Conservation (phyloP, 768 basidiomycete species). For the Collybiopsis confluens region DNA sequence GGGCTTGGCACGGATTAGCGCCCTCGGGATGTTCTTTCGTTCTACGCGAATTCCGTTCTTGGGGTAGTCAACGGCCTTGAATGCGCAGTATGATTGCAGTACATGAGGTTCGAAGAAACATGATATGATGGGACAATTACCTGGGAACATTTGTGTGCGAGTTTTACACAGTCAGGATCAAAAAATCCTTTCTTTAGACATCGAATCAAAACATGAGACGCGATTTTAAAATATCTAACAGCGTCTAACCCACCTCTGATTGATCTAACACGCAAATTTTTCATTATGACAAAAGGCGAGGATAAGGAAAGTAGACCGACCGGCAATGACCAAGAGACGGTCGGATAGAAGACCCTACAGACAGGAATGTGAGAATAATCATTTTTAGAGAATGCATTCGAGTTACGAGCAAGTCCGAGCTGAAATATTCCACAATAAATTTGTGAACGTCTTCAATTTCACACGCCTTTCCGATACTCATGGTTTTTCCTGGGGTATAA, state of each 20-base stretch:
- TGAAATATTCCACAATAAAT: conserved; percentile 80
- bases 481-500: conserved; percentile 38
- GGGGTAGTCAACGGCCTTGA: conserved; percentile 74
- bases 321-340: conserved; percentile 67
- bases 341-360: conserved; percentile 64
- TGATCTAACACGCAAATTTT: conserved; percentile 47
- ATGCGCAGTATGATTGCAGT: not conserved
- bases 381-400: not conserved
- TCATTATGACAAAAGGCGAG: not conserved
- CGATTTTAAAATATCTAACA: not conserved
- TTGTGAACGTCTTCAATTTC: conserved; percentile 71
- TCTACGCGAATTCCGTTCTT: conserved; percentile 71
- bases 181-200: conserved; percentile 51
- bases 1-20: conserved; percentile 64
- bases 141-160: conserved; percentile 61
- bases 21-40: conserved; percentile 45
- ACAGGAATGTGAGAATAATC: not conserved
- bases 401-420: conserved; percentile 73
- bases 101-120: not conserved
- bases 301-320: conserved; percentile 30
- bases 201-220: not conserved
- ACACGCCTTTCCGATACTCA: conserved; percentile 42
- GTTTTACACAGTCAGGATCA: conserved; percentile 49
- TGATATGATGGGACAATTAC: conserved; percentile 17
- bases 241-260: conserved; percentile 45